A percentile compares a stretch with the other conserved stretches of the same genome.
These are phyloP conservation scores for Eutypella sp. DNA, from an alignment of 2,329 filamentous ascomycete species.

Conservation along the genomic window DNA sequence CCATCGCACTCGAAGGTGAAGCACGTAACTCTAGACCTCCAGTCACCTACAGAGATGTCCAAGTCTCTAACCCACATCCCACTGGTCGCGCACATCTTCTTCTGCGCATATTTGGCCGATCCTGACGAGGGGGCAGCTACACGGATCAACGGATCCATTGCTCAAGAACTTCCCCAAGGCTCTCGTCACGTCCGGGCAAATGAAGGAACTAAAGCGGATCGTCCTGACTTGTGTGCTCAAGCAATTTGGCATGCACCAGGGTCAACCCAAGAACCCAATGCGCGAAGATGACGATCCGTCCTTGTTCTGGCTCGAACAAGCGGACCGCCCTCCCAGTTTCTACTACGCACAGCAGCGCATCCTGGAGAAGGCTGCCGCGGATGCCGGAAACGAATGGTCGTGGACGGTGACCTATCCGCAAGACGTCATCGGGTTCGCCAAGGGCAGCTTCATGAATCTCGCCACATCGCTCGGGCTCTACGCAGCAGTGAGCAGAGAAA, in stretches of 20 bases:
- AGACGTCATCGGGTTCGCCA: slow-evolving; percentile 29
- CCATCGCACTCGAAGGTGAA: slow-evolving; percentile 11
- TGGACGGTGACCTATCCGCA: slow-evolving; percentile 30
- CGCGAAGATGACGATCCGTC: slow-evolving; percentile 35
- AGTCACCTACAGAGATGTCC: slow-evolving; percentile 10
- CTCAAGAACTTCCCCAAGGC: slow-evolving; percentile 43
- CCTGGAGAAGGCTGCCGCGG: slow-evolving; percentile 22
- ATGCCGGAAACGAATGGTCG: slow-evolving; percentile 11
- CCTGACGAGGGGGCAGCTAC: slow-evolving; percentile 13
- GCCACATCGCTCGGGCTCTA: slow-evolving; percentile 36
- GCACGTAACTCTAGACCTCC: slow-evolving; percentile 14
- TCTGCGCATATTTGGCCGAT: slow-evolving; percentile 14
- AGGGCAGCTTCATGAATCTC: slow-evolving; percentile 36
- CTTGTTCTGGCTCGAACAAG: slow-evolving; percentile 31
- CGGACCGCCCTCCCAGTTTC: slow-evolving; percentile 39
- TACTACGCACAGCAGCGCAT: slow-evolving; percentile 47
- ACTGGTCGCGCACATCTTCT: slow-evolving; percentile 14
- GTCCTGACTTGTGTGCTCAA: slow-evolving; percentile 45
- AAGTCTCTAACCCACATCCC: slow-evolving; percentile 12
- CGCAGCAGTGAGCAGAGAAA: slow-evolving; percentile 28
- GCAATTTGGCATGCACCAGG: slow-evolving; percentile 50
- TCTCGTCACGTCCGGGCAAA: slow-evolving; percentile 35
- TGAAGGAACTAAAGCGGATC: slow-evolving; percentile 39
- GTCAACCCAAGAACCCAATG: slow-evolving; percentile 41
- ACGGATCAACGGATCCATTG: slow-evolving; percentile 34